Evolutionary conservation across 2,329 filamentous ascomycete genomes (phyloP), one percentile per base, ranked within the genome.

Genomic region (Triangularia verruculosa): DNA sequence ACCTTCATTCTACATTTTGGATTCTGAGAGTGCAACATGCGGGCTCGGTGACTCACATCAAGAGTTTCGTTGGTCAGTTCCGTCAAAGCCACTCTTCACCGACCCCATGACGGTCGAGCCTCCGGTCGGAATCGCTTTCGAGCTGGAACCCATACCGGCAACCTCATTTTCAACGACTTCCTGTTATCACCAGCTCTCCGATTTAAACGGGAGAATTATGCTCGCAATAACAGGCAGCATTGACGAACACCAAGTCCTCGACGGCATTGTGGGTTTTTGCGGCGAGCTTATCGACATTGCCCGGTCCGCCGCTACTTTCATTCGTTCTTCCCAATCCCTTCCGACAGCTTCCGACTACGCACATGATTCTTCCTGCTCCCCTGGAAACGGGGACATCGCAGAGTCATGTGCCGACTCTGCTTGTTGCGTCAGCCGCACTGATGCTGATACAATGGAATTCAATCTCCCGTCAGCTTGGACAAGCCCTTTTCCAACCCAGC

Each of bases 281-380:
- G 54, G 54, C 24, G 54, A 57, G 27, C 27, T 57, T 24, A 57
- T 57, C 17, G 54, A 57, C 30, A 32, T 32, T 15, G 54, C 54
- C n/a, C 54, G 54, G n/a, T 30, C 15, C 54, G 30, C n/a, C 24
- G 9, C 25, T 13, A 24, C 25, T 32, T 54, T 7, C 22, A 13
- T 25, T 13, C 13, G 6, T 22, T 54, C 24, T 27, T 54, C 52
- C 15, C 5, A 22, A 22, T 15, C 52, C 15, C 12, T 13, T 22
- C 11, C 52, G 15, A 9, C 27, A 28, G 27, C 27, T 28, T 28
- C 27, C 9, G 27, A 28, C 27, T 28, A 28, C 27, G 9, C 27
- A 28, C 27, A 9, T 4, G 27, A 28, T 28, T 27, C 52, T 17
- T 24, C 52, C 6, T 55, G 52, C 52, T 24, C 52, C 52, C 52